Conservation (phyloP, 345 rosid species). For the Microcos paniculata region DNA sequence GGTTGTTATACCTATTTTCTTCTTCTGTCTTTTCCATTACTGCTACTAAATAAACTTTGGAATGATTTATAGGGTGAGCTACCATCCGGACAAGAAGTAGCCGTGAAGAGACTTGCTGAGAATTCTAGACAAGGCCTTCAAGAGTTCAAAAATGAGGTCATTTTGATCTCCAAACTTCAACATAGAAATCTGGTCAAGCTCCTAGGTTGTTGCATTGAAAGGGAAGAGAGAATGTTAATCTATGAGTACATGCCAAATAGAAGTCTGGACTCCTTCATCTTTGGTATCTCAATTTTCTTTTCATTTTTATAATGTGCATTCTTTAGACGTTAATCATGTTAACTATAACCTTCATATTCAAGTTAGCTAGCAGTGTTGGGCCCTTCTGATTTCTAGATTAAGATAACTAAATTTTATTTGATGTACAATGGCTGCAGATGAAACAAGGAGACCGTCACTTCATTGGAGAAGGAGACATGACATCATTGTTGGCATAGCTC, state of each 20-base stretch:
- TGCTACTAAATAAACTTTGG: not conserved
- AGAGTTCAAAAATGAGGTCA: conserved; percentile 36
- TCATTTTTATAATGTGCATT: not conserved
- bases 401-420: not conserved
- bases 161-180: conserved; percentile 30
- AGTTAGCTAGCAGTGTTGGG: not conserved
- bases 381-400: conserved; percentile 38
- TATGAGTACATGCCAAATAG: conserved; percentile 32
- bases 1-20: not conserved
- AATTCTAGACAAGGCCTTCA: conserved; percentile 30
- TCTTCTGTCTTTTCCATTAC: not conserved
- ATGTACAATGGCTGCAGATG: conserved; percentile 6
- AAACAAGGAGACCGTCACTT: conserved; percentile 17
- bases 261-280: conserved; percentile 28
- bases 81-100: conserved; percentile 24
- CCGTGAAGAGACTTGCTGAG: conserved; percentile 30
- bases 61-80: conserved; percentile 21
- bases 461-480: conserved; percentile 21
- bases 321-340: not conserved
- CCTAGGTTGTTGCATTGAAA: conserved; percentile 29
- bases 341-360: not conserved
- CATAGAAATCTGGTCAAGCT: conserved; percentile 36
- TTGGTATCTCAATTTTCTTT: conserved; percentile 18
- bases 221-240: conserved; percentile 27
- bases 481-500: conserved; percentile 36